These are phyloP conservation scores for Didymella segeticola DNA, from an alignment of 2,329 filamentous ascomycete species.

Conservation along the genomic window DNA sequence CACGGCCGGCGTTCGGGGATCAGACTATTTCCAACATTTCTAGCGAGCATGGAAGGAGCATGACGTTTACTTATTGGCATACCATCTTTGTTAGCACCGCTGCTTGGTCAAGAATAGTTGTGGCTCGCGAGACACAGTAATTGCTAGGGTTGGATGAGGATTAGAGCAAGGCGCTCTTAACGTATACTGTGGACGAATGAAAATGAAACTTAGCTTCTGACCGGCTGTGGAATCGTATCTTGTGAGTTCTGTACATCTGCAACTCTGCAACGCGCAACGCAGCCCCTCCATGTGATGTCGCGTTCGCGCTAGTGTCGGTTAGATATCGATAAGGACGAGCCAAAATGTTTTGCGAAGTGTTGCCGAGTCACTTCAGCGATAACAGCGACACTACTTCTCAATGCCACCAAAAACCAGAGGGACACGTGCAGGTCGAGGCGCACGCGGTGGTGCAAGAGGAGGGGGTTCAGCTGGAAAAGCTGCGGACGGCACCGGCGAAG, in stretches of 20 bases:
- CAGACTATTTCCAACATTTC: slow-evolving; percentile 41
- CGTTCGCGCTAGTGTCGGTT: slow-evolving; percentile 2
- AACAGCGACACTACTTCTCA: slow-evolving; percentile 11
- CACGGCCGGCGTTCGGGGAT: slow-evolving; percentile 41
- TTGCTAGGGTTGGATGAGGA: slow-evolving; percentile 30
- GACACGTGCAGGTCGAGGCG: slow-evolving; percentile 23
- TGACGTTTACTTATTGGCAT: slow-evolving; percentile 42
- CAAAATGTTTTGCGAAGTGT: slow-evolving; percentile 24
- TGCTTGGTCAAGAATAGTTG: slow-evolving; percentile 14
- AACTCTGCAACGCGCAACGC: neutral
- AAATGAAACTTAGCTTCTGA: slow-evolving; percentile 3
- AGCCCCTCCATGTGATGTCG: slow-evolving; percentile 31
- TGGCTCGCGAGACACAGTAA: slow-evolving; percentile 31
- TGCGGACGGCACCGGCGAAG: slow-evolving; percentile 20
- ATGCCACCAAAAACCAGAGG: slow-evolving; percentile 46
- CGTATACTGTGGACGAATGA: slow-evolving; percentile 10
- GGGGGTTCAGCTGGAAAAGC: slow-evolving; percentile 22
- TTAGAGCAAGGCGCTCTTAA: slow-evolving; percentile 7
- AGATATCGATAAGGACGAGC: slow-evolving; percentile 42
- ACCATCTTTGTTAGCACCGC: slow-evolving; percentile 36
- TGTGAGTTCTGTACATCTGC: too few species aligned
- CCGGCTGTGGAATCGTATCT: neutral
- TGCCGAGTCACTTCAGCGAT: slow-evolving; percentile 19
- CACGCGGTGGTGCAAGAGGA: slow-evolving; percentile 30
- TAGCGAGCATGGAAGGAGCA: slow-evolving; percentile 51